Percentiles rank a stretch among this genome's conserved stretches.
Conservation (phyloP, 202 grass and related monocot genomes). For the Schoenoplectus triqueter region DNA sequence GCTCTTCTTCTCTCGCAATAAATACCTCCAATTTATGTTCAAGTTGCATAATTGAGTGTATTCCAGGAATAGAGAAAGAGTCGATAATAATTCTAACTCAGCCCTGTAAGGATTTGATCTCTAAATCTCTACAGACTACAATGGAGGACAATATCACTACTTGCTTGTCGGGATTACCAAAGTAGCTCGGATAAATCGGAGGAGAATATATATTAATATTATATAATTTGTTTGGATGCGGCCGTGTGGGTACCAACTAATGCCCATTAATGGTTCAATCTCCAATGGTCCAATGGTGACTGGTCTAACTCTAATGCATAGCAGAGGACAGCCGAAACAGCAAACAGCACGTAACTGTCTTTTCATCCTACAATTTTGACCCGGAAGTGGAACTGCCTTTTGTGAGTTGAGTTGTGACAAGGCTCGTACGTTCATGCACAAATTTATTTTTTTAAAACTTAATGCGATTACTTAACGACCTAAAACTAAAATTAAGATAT, state of each 20-base stretch:
- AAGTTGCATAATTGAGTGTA: background rate
- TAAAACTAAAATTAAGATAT: too few species aligned
- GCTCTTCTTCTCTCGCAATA: background rate
- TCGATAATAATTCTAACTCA: too few species aligned
- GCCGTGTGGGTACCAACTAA: background rate
- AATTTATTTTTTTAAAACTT: background rate
- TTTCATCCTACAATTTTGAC: background rate
- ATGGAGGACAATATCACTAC: too few species aligned
- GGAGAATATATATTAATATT: too few species aligned
- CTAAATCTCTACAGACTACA: too few species aligned
- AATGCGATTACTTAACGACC: too few species aligned
- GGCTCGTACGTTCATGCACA: background rate
- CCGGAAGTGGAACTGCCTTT: background rate
- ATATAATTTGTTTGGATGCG: background rate
- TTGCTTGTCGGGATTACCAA: too few species aligned
- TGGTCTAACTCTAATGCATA: background rate
- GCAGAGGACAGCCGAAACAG: background rate
- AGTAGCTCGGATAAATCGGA: too few species aligned
- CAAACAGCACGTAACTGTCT: slow-evolving; percentile 10
- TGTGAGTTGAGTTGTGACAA: background rate
- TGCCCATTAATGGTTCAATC: background rate
- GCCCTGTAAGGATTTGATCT: too few species aligned
- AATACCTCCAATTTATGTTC: slow-evolving; percentile 23
- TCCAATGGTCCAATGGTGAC: too few species aligned
- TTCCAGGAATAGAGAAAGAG: too few species aligned